Evolutionary conservation across 768 basidiomycete genomes (phyloP), one percentile per base, ranked within the genome.

Genomic region (Lactarius sanguifluus): DNA sequence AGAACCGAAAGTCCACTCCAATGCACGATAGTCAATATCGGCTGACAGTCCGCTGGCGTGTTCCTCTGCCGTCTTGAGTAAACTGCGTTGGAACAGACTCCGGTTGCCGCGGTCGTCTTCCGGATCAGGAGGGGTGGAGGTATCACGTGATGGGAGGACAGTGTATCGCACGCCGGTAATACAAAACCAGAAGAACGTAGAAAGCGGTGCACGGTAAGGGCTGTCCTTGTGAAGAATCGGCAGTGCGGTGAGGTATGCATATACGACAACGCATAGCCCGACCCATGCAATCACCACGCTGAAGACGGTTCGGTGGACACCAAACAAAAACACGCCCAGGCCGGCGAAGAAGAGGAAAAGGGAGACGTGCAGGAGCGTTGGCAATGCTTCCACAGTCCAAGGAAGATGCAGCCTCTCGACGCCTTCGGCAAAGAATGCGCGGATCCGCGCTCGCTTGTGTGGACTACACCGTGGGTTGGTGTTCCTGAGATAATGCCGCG

Each of bases 331-430:
- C 16, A 64, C n/a, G n/a, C 56, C 1, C 18, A 70, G 67, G 5
- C 69, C 67, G 3, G 40, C 20, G n/a, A 70, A 60, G 59, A 70
- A 70, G 12, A 70, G 50, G 63, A 61, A 68, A 34, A 69, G 56
- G 13, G 69, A 68, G 2, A 68, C 25, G 20, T 69, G 66, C 7
- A 70, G 40, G 10, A 70, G 30, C 0, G 61, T 16, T 9, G 69
- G 67, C 5, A 70, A 15, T 12, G 62, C 62, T 34, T 64, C 62
- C 1, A 67, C 57, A 0, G 32, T 47, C 61, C 23, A 28, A 5
- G 56, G 45, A 57, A 67, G 38, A 13, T 25, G 45, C 30, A 64
- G 45, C 43, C 41, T 57, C 1, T 58, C 43, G 15, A 67, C 40
- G 18, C 66, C 66, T 28, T 54, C 54, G 16, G 57, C 40, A 25